Base-by-base conservation (phyloP, 2,329 filamentous ascomycete species). In the Elsinoe fawcettii region DNA sequence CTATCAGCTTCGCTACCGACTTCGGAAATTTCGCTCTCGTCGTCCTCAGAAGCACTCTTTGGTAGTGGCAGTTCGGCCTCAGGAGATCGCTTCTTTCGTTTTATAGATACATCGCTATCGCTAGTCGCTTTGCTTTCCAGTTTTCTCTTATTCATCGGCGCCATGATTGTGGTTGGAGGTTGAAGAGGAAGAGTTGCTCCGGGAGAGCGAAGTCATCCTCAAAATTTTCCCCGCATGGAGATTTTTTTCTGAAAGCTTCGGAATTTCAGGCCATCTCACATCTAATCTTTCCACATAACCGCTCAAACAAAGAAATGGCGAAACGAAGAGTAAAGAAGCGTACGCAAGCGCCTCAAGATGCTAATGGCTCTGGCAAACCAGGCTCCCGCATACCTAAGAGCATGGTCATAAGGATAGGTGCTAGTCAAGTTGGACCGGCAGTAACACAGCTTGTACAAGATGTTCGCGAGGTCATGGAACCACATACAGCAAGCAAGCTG, bases 401-500 rank as follows among this genome's bases (percentile, higher is more conserved):
- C 70, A 96, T 99, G 92, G 92, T 99, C 59, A 96, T 99, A 72
- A 88, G 93, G 64, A 91, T 96, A 66, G 93, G 93, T 66, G 92
- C 91, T 65, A 88, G 90, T 66, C 89, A 96, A 69, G 90, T 99
- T 55, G 93, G 93, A 58, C 83, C 89, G 59, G 95, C 88, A 70
- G 82, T 99, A 66, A 92, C 86, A 70, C 91, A 97, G 74, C 78
- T 99, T 65, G 91, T 92, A 20, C 85, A 87, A 65, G 93, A 99
- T 75, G 88, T 97, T 59, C 85, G 93, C 65, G 80, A 80, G 57
- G 92, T 97, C 75, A 95, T 99, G 90, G 90, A 97, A 73, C 93
- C 93, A 1, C 88, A 90, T 56, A 99, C 93, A 3, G 93, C 93
- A 2, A 86, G 85, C 60, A 82, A 92, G 59, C 72, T 99, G 63